A percentile compares a stretch with the other conserved stretches of the same genome.
These are phyloP conservation scores for Rhododendron mucronatum DNA, from an alignment of 148 eudicot genomes.

Conservation along the genomic window DNA sequence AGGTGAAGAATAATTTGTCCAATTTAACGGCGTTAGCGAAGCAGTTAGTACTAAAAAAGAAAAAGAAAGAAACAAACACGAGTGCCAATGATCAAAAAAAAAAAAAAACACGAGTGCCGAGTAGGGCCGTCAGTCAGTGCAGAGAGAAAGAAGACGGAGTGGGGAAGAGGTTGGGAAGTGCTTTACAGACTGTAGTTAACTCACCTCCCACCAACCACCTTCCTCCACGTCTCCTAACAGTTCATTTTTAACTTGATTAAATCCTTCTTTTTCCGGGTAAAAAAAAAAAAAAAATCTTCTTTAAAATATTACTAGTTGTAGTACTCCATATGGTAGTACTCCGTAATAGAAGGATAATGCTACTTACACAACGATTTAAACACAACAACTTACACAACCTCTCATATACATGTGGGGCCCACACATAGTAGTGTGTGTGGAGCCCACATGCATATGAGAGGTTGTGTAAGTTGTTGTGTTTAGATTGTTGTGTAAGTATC, in stretches of 20 bases:
- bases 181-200: conserved; percentile 20
- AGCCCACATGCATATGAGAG: too few relatives aligned
- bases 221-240: conserved; percentile 8
- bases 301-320: neutral
- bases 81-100: too few relatives aligned
- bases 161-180: neutral
- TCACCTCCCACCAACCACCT: neutral
- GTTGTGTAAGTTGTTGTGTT: too few relatives aligned
- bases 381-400: too few relatives aligned
- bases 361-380: too few relatives aligned
- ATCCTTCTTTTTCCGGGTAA: neutral
- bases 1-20: too few relatives aligned
- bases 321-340: too few relatives aligned
- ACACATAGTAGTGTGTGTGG: too few relatives aligned
- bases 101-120: conserved; percentile 4
- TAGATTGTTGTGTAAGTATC: too few relatives aligned
- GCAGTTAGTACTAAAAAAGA: neutral
- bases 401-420: too few relatives aligned
- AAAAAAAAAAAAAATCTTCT: neutral
- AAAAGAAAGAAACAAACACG: neutral
- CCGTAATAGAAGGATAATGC: too few relatives aligned
- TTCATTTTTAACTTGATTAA: conserved; percentile 1
- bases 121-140: neutral
- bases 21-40: neutral
- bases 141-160: neutral